A percentile compares a stretch with the other conserved stretches of the same genome.
Evolutionary conservation across 352 stramenopile genomes (phyloP).

Genomic region (Pythium pyrilobum): DNA sequence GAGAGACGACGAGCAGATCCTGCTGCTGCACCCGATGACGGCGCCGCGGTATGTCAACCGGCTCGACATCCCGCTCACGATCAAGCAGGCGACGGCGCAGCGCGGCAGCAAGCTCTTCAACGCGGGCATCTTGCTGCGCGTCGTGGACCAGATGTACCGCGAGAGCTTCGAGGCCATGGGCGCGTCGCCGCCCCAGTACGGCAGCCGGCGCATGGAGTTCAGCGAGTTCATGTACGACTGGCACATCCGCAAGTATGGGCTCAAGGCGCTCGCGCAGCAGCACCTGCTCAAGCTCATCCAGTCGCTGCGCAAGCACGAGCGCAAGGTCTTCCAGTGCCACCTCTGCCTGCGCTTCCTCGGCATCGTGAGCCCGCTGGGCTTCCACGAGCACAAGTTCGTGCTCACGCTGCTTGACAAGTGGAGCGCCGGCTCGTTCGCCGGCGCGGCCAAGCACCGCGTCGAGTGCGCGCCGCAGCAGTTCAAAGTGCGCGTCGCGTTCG

Average conservation of each 20-base stretch:
- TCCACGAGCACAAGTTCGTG: constrained; percentile 75
- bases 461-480: constrained; percentile 48
- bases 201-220: constrained; percentile 66
- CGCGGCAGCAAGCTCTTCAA: constrained; percentile 60
- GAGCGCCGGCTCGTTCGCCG: constrained; percentile 53
- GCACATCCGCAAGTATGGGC: constrained; percentile 77
- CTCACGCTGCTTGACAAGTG: constrained; percentile 55
- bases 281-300: constrained; percentile 75
- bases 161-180: constrained; percentile 67
- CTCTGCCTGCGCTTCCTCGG: constrained; percentile 68
- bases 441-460: constrained; percentile 46
- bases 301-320: constrained; percentile 68
- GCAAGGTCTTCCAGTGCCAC: constrained; percentile 59
- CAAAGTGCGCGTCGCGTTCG: constrained; percentile 50
- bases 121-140: constrained; percentile 47
- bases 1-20: constrained; percentile 14
- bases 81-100: constrained; percentile 35
- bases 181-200: constrained; percentile 56
- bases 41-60: constrained; percentile 17
- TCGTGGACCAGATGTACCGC: constrained; percentile 69
- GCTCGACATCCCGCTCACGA: constrained; percentile 34
- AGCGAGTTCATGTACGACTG: constrained; percentile 84
- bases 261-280: constrained; percentile 68
- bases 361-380: constrained; percentile 57
- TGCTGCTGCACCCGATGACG: constrained; percentile 9